Conservation (phyloP, 441 rosid genomes). For the Viola pubescens region DNA sequence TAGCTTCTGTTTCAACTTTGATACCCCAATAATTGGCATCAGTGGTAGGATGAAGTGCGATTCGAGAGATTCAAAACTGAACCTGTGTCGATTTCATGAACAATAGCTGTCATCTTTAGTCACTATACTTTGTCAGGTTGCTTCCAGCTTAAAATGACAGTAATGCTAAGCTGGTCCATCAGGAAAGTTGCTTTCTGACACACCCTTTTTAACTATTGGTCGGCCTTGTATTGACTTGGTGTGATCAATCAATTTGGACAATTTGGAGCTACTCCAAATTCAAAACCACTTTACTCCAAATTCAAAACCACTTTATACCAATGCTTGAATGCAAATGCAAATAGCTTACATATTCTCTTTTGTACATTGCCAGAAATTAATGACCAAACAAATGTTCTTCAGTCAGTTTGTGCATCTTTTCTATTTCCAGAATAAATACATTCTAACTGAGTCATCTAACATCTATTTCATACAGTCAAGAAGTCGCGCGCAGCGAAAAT, state of each 20-base stretch:
- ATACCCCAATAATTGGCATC: neutral
- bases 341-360: no score
- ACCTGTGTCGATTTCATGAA: no score
- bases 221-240: constrained; percentile 2
- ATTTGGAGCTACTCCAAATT: constrained; percentile 3
- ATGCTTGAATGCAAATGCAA: neutral
- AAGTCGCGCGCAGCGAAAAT: no score
- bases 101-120: constrained; percentile 4
- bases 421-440: no score
- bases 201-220: constrained; percentile 6
- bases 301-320: neutral
- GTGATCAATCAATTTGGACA: constrained; percentile 3
- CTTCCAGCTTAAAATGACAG: constrained; percentile 8
- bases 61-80: no score
- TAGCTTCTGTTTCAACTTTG: constrained; percentile 1
- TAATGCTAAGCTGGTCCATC: constrained; percentile 1
- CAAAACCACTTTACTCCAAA: neutral
- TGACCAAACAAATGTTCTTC: no score
- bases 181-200: constrained; percentile 5
- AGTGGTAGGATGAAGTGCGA: no score
- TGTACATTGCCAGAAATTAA: no score
- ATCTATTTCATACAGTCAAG: no score
- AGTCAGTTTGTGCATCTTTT: no score
- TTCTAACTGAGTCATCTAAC: no score
- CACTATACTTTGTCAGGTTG: constrained; percentile 8